Evolutionary conservation across 164 flowering plant species (phyloP).

Genomic region (Brasenia schreberi): DNA sequence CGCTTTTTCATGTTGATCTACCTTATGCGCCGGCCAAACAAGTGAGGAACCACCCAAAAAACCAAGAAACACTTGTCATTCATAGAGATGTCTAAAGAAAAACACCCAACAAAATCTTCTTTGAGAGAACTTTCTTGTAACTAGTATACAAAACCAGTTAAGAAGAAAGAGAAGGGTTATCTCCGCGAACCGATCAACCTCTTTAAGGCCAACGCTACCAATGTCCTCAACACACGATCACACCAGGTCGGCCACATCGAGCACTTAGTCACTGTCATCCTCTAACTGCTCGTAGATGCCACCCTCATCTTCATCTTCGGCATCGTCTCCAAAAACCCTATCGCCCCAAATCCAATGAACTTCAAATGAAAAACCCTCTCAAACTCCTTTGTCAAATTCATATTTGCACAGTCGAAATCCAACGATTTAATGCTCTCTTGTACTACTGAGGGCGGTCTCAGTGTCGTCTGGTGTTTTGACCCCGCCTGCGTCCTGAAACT

Average conservation of each 20-base stretch:
- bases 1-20: constrained; percentile 56
- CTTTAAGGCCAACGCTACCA: constrained; percentile 59
- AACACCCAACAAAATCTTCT: too few species aligned
- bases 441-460: constrained; percentile 31
- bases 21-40: constrained; percentile 20
- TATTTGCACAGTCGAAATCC: constrained; percentile 31
- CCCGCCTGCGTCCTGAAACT: constrained; percentile 30
- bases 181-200: constrained; percentile 55
- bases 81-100: constrained; percentile 45
- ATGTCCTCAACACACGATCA: constrained; percentile 44
- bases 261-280: constrained; percentile 34
- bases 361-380: constrained; percentile 10
- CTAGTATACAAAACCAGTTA: neutral
- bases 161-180: constrained; percentile 14
- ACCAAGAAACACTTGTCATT: constrained; percentile 83
- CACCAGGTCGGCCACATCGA: constrained; percentile 73
- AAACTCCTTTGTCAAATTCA: constrained; percentile 60
- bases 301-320: constrained; percentile 31
- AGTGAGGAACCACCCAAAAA: constrained; percentile 40
- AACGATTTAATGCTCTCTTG: constrained; percentile 19
- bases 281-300: constrained; percentile 52
- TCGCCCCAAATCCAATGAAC: too few species aligned
- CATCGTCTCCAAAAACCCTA: constrained; percentile 41
- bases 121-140: too few species aligned
- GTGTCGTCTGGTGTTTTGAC: constrained; percentile 21